Percentiles rank a stretch among this genome's conserved stretches.
These are phyloP conservation scores for Periconia sp. DNA, from an alignment of 2,329 filamentous ascomycete species.

Conservation along the genomic window DNA sequence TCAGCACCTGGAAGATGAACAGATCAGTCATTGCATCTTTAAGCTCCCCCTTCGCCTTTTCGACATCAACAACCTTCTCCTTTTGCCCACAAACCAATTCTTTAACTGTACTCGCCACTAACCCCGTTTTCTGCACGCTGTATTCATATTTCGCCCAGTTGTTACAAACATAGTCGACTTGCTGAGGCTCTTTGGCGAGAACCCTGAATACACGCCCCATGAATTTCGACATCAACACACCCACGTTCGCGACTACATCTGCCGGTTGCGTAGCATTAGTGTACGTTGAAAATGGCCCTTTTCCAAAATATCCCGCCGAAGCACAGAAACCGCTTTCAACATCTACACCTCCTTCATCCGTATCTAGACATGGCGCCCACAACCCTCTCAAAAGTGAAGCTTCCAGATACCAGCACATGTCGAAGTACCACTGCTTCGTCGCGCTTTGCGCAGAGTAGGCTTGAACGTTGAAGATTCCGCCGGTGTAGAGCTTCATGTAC, in stretches of 20 bases:
- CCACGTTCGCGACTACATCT: not conserved
- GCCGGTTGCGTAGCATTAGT: constrained; percentile 6
- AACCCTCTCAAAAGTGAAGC: constrained; percentile 5
- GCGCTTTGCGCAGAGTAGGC: not conserved
- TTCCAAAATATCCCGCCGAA: constrained; percentile 4
- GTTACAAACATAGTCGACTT: constrained; percentile 9
- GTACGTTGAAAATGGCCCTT: constrained; percentile 6
- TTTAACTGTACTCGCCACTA: not conserved
- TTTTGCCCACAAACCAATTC: constrained; percentile 4
- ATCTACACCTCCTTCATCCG: constrained; percentile 10
- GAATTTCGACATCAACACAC: constrained; percentile 2
- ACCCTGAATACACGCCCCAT: constrained; percentile 5
- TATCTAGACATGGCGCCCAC: constrained; percentile 7
- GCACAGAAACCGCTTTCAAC: constrained; percentile 11
- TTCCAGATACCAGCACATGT: constrained; percentile 12
- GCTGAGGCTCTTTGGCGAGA: not conserved
- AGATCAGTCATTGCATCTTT: constrained; percentile 8
- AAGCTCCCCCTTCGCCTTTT: constrained; percentile 4
- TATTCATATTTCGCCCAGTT: constrained; percentile 3
- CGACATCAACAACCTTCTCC: constrained; percentile 2
- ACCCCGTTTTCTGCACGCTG: not conserved
- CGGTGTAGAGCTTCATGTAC: constrained; percentile 8
- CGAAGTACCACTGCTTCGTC: not conserved
- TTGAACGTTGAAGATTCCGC: constrained; percentile 6
- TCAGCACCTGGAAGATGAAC: constrained; percentile 7